These are phyloP conservation scores for Psilocybe cubensis DNA, from an alignment of 768 basidiomycete species.

Conservation along the genomic window DNA sequence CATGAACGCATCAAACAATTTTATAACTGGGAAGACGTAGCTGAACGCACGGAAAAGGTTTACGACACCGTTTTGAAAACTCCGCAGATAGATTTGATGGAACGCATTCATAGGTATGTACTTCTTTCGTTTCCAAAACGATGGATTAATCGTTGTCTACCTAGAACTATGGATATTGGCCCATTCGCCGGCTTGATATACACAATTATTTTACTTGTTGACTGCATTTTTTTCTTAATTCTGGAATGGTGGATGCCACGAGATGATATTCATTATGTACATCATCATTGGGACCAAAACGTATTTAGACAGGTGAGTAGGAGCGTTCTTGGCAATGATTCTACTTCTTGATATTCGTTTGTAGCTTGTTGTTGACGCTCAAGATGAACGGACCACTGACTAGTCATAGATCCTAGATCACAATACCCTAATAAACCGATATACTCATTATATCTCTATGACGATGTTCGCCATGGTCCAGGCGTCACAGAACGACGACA, in stretches of 20 bases:
- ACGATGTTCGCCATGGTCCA: no score
- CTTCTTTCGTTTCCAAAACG: neutral
- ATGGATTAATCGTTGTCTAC: neutral
- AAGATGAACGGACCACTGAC: no score
- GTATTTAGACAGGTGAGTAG: slow-evolving; percentile 38
- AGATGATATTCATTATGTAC: slow-evolving; percentile 76
- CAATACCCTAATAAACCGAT: no score
- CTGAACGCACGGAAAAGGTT: slow-evolving; percentile 81
- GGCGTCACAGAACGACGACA: no score
- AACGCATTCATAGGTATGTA: slow-evolving; percentile 72
- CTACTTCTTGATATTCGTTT: no score
- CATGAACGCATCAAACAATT: slow-evolving; percentile 81
- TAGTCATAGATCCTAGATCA: no score
- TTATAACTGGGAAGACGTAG: slow-evolving; percentile 86
- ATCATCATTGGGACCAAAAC: slow-evolving; percentile 59
- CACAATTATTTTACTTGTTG: slow-evolving; percentile 85
- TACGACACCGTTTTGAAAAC: slow-evolving; percentile 71
- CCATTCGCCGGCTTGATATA: slow-evolving; percentile 86
- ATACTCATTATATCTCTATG: no score
- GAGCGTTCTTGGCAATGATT: neutral
- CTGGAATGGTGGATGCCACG: slow-evolving; percentile 87
- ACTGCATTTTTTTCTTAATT: slow-evolving; percentile 84
- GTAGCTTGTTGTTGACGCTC: no score
- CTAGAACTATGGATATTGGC: slow-evolving; percentile 77
- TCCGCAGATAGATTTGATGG: slow-evolving; percentile 71